Base-by-base conservation (phyloP, 257 asterid species). In the Solanum microdontum region DNA sequence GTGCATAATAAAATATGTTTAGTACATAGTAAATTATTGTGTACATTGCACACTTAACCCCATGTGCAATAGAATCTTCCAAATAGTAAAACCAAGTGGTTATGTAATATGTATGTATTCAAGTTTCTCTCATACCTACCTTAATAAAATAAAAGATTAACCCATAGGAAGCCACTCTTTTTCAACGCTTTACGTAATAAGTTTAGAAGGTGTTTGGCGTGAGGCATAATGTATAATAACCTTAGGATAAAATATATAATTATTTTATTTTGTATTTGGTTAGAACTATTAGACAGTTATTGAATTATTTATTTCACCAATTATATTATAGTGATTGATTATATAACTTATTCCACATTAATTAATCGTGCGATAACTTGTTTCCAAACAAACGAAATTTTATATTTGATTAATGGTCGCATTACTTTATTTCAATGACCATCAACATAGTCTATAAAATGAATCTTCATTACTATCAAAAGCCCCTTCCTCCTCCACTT, bases 361-460 rank as follows among this genome's bases (percentile, higher is more conserved):
- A 48, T 2, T 7, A 55, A 55, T 55, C 4, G 0, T 19, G 2
- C 0, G 0, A 55, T 19, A 55, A 55, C 4, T 55, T 55, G 2
- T 55, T 19, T 2, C 0, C 11, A 55, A 55, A 17, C 1, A 51
- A 17, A 17, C 3, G 1, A 55, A 28, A 45, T 45, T 80, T 48
- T 28, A 82, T 45, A 48, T 48, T 48, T 48, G 43, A 28, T 80
- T 15, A 6, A 45, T 82, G 3, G 69, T 82, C 69, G 8, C 32
- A 26, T 45, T 26, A 48, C 48, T 34, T 74, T 74, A 74, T 74
- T 74, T 82, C 43, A 19, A 48, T 45, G 85, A 9, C 40, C 85
- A 45, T 48, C 21, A 28, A 28, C 36, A 26, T 17, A 24, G 37
- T 84, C 87, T 84, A 84, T 84, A 84, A 84, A 66, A 62, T 66